phyloP scores from a whole-genome alignment of 1,139 yeast genomes.

The Pichia sp. region DNA sequence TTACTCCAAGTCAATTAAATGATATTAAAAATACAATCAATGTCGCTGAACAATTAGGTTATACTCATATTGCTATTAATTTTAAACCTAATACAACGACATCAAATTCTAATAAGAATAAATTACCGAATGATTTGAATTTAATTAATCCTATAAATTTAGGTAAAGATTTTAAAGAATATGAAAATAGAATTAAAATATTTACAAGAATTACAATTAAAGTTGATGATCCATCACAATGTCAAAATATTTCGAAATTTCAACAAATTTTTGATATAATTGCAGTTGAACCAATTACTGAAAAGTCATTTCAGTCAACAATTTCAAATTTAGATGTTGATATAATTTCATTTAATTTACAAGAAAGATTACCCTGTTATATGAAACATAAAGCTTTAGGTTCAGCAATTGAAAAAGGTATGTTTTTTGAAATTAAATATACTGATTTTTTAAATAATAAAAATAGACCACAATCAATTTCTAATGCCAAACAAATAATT shows the following conservation, averaged over 20 bases:
- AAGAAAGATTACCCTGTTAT: slow-evolving; percentile 63
- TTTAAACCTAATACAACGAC: slow-evolving; percentile 51
- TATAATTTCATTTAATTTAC: slow-evolving; percentile 65
- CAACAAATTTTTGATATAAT: slow-evolving; percentile 67
- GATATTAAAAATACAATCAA: slow-evolving; percentile 44
- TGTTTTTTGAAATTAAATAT: slow-evolving; percentile 75
- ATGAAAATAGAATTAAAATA: slow-evolving; percentile 42
- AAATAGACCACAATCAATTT: slow-evolving; percentile 36
- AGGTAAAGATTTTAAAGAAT: slow-evolving; percentile 25
- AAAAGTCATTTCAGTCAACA: slow-evolving; percentile 70
- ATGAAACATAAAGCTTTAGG: slow-evolving; percentile 81
- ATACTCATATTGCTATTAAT: slow-evolving; percentile 69
- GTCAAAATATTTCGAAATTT: slow-evolving; percentile 61
- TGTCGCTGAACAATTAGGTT: slow-evolving; percentile 61
- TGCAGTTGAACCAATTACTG: slow-evolving; percentile 76
- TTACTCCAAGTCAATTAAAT: slow-evolving; percentile 37
- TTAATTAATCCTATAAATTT: slow-evolving; percentile 35
- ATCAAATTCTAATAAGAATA: slow-evolving; percentile 21
- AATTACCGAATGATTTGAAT: slow-evolving; percentile 44
- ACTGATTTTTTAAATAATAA: slow-evolving; percentile 41
- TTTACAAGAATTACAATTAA: slow-evolving; percentile 70
- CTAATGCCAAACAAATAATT: slow-evolving; percentile 69
- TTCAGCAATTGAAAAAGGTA: slow-evolving; percentile 76
- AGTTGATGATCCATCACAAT: slow-evolving; percentile 71
- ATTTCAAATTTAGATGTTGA: slow-evolving; percentile 74